Evolutionary conservation across 768 basidiomycete genomes (phyloP).

Genomic region (Trametes maxima): DNA sequence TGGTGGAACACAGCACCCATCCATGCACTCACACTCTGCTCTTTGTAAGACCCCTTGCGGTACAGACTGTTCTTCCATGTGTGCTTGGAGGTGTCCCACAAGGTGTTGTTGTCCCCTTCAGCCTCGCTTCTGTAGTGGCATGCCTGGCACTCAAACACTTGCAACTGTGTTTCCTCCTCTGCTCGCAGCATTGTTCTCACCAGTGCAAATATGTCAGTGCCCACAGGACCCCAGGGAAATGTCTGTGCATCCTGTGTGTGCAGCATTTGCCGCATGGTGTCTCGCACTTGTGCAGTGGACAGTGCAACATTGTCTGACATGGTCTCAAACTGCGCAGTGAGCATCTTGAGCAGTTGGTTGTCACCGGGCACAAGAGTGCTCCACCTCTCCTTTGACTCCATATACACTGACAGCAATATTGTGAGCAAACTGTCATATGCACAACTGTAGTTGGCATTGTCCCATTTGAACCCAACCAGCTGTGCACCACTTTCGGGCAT

Average conservation of each 20-base stretch:
- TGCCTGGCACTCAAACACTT: not conserved
- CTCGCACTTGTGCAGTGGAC: not conserved
- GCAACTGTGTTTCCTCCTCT: not conserved
- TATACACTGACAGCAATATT: not conserved
- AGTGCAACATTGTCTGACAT: not conserved
- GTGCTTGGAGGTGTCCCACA: not conserved
- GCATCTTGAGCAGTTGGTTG: not conserved
- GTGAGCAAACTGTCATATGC: not conserved
- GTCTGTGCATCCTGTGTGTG: not conserved
- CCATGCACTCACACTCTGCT: not conserved
- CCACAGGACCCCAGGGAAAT: not conserved
- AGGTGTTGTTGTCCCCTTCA: not conserved
- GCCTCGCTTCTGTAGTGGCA: not conserved
- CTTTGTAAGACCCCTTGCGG: not conserved
- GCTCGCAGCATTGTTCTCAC: not conserved
- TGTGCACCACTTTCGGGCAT: no score
- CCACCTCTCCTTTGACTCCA: not conserved
- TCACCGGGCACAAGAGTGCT: not conserved
- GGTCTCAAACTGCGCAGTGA: not conserved
- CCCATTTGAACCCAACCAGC: not conserved
- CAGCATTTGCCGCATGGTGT: not conserved
- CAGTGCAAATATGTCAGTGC: not conserved
- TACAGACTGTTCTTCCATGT: not conserved
- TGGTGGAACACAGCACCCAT: not conserved
- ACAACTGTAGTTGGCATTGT: not conserved